Evolutionary conservation across 2,329 filamentous ascomycete species (phyloP).

Genomic region (Epichloe uncinata): DNA sequence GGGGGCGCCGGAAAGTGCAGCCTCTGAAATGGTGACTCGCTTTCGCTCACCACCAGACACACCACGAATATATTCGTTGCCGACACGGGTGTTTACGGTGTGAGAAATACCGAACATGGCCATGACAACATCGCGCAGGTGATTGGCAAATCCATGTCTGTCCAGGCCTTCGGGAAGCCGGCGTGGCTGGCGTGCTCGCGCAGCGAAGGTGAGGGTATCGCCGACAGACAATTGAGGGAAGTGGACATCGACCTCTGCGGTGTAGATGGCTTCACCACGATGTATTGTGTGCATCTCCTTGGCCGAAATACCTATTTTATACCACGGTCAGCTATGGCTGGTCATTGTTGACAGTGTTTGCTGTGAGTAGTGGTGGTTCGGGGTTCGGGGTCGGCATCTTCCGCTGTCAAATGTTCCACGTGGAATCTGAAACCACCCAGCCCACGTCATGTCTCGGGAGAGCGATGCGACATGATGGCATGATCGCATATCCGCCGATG

Average conservation of each 20-base stretch:
- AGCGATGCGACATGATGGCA: neutral
- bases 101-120: slow-evolving; percentile 63
- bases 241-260: slow-evolving; percentile 71
- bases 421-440: neutral
- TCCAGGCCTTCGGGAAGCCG: slow-evolving; percentile 45
- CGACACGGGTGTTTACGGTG: slow-evolving; percentile 58
- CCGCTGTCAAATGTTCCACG: slow-evolving; percentile 2
- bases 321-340: slow-evolving; percentile 5
- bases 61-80: slow-evolving; percentile 63
- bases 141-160: slow-evolving; percentile 32
- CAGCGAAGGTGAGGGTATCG: slow-evolving; percentile 68
- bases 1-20: slow-evolving; percentile 44
- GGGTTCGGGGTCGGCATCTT: slow-evolving; percentile 2
- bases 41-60: slow-evolving; percentile 63
- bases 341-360: neutral
- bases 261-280: slow-evolving; percentile 78
- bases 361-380: neutral
- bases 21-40: slow-evolving; percentile 51
- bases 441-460: slow-evolving; percentile 1
- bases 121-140: slow-evolving; percentile 60
- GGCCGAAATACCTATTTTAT: slow-evolving; percentile 41
- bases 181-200: slow-evolving; percentile 52
- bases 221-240: slow-evolving; percentile 67
- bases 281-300: slow-evolving; percentile 66
- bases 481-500: slow-evolving; percentile 1